Base-by-base conservation (phyloP, 2,329 filamentous ascomycete genomes). In the Fusarium armeniacum region DNA sequence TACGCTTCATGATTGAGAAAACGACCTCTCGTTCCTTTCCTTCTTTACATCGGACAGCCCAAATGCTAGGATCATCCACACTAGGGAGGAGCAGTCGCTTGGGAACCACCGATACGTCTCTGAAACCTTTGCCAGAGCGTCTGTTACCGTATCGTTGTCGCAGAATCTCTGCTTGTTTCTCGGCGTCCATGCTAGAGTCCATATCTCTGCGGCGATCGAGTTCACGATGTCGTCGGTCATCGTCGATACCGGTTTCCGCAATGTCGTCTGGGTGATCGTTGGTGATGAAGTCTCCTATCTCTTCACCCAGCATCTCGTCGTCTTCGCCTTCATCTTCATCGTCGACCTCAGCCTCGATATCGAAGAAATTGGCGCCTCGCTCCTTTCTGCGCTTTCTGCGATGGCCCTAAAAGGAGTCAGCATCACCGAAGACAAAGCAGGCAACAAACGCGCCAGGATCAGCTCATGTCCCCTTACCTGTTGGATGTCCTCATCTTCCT, bases 261-360 rank as follows among this genome's bases (percentile, higher is more conserved):
- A 95, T 84, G 77, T 98, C 95, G 79, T 97, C 94, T 9, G 93
- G 93, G 78, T 98, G 94, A 69, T 93, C 92, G 78, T 97, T 93
- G 71, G 93, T 92, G 77, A 94, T 94, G 78, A 96, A 93, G 71
- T 93, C 91, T 60, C 93, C 93, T 55, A 90, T 89, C 72, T 91
- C 93, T 73, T 94, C 90, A 62, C 93, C 89, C 57, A 97, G 94
- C 73, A 97, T 93, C 73, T 98, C 95, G 53, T 97, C 93, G 70
- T 97, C 93, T 66, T 93, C 92, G 71, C 88, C 91, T 72, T 93
- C 92, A 74, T 97, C 94, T 74, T 97, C 94, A 69, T 97, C 96
- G 77, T 98, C 96, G 73, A 99, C 96, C 82, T 98, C 96, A 79
- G 96, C 96, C 85, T 99, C 96, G 76, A 95, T 93, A 89, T 99